A percentile compares a stretch with the other conserved stretches of the same genome.
Evolutionary conservation across 78 protist species (phyloP).

Genomic region (Dictyostelium brefeldianum): DNA sequence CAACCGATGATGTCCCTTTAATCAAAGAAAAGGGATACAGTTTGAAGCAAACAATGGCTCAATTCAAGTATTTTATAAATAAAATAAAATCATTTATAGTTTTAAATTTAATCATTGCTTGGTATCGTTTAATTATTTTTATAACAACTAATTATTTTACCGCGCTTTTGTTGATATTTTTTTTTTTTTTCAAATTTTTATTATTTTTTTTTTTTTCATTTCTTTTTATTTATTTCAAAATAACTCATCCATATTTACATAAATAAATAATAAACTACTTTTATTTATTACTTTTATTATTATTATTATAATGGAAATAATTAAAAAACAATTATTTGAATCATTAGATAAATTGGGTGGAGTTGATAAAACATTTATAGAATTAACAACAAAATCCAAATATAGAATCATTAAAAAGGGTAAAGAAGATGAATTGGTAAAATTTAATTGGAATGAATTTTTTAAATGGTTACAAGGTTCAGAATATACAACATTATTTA

Average conservation of each 20-base stretch:
- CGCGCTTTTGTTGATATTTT: background rate
- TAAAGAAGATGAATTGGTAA: constrained; percentile 5
- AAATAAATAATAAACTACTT: too few species aligned
- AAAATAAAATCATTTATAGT: too few species aligned
- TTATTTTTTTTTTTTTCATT: background rate
- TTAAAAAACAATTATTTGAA: constrained; percentile 23
- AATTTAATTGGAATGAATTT: constrained; percentile 17
- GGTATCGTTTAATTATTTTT: too few species aligned
- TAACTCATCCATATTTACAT: background rate
- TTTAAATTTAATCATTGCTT: too few species aligned
- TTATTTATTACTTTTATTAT: background rate
- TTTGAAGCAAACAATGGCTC: constrained; percentile 82
- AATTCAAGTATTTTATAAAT: constrained; percentile 20
- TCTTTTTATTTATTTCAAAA: background rate
- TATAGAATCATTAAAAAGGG: background rate
- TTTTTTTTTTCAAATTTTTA: background rate
- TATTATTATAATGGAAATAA: background rate
- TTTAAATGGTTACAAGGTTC: background rate
- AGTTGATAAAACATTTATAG: background rate
- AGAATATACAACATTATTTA: background rate
- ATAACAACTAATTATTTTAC: too few species aligned
- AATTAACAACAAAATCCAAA: background rate
- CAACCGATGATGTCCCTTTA: constrained; percentile 52
- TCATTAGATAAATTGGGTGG: background rate
- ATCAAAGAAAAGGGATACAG: constrained; percentile 15